Evolutionary conservation across 2,329 filamentous ascomycete species (phyloP), one percentile per base, ranked within the genome.

Genomic region (Colletotrichum musae): DNA sequence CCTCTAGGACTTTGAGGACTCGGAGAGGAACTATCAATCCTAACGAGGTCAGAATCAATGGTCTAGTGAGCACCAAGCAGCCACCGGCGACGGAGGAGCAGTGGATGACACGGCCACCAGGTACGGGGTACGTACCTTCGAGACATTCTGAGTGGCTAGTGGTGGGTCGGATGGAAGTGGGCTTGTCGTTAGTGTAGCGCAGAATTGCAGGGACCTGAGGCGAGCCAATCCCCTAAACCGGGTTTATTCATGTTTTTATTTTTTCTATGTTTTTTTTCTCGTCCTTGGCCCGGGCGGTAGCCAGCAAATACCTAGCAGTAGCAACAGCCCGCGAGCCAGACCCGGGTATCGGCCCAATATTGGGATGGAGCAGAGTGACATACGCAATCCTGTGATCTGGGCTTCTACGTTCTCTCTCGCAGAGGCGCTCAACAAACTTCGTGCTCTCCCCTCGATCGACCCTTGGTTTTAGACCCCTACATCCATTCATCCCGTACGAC

Each of bases 321-420:
- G 32, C 32, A 36, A 36, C 32, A 12, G 32, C 32, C 7, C 7
- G 32, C 32, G 7, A 32, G 6, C 5, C 10, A 12, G 51, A 53
- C 59, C 43, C 65, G 65, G 60, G 53, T 64, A 58, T 64, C 59
- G 65, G 65, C 53, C 53, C 24, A 58, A 47, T 50, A 69, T 63
- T 43, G 56, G 67, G 67, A 69, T 66, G 67, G 52, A 24, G 52
- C 56, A 66, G 56, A 67, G 67, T 69, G 67, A 69, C 67, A 69
- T 69, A 69, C 67, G 67, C 67, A 69, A 61, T 67, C 56, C 62
- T 69, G 36, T 64, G 41, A 64, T 68, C 56, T 45, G n/a, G 51
- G 62, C 32, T 36, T 36, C 32, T 36, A 10, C 32, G 32, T 36
- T 36, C 10, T 36, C 32, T 36, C 7, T 3, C 7, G 32, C 32